Percentiles rank a stretch among this genome's conserved stretches.
phyloP scores from a whole-genome alignment of 2,329 filamentous ascomycete genomes.

The Sarocladium strictum region DNA sequence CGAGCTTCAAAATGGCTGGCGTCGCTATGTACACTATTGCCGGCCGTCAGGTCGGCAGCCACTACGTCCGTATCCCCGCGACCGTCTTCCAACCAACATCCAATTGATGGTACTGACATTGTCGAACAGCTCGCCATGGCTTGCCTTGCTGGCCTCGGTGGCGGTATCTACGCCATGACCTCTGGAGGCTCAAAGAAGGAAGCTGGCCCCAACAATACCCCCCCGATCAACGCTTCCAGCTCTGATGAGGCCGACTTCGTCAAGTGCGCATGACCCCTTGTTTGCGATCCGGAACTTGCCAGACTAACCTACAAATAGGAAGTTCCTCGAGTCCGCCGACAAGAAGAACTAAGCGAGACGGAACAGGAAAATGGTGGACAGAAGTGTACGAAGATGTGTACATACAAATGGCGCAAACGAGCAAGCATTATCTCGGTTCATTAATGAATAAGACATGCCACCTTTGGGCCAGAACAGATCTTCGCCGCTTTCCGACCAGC shows the following conservation, averaged over 20 bases:
- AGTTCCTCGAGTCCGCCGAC: slow-evolving; percentile 32
- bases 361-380: slow-evolving; percentile 12
- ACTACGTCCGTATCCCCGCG: slow-evolving; percentile 45
- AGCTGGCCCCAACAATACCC: slow-evolving; percentile 37
- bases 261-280: slow-evolving; percentile 41
- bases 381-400: slow-evolving; percentile 26
- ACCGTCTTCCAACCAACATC: slow-evolving; percentile 9
- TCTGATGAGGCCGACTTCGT: slow-evolving; percentile 60
- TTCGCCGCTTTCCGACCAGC: too few relatives aligned
- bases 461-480: background rate
- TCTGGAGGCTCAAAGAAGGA: slow-evolving; percentile 35
- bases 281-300: slow-evolving; percentile 16
- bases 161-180: slow-evolving; percentile 38
- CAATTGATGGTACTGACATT: slow-evolving; percentile 5
- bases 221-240: slow-evolving; percentile 57
- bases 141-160: slow-evolving; percentile 46
- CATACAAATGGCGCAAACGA: slow-evolving; percentile 18
- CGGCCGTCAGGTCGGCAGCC: slow-evolving; percentile 55
- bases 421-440: slow-evolving; percentile 4
- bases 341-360: slow-evolving; percentile 32
- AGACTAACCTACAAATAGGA: slow-evolving; percentile 20
- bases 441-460: slow-evolving; percentile 7
- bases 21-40: slow-evolving; percentile 45
- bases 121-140: slow-evolving; percentile 48
- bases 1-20: slow-evolving; percentile 30